These are phyloP conservation scores for Aureobasidium sp. DNA, from an alignment of 2,329 filamentous ascomycete species.

Conservation along the genomic window DNA sequence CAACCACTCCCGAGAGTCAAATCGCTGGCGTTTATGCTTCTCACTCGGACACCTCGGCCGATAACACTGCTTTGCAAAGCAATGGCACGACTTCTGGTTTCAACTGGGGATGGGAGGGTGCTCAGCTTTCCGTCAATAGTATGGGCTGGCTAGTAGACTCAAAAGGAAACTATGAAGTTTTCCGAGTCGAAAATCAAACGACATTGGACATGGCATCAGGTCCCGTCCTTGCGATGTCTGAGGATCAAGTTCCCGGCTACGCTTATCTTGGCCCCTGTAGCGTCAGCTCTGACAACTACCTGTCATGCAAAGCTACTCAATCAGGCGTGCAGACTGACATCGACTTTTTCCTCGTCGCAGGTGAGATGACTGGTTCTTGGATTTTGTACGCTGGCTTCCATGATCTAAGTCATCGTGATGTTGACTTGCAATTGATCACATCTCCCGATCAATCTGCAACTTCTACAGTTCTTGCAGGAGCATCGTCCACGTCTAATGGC, in stretches of 20 bases:
- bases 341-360: background rate
- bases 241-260: background rate
- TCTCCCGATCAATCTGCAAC: background rate
- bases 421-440: background rate
- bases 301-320: background rate
- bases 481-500: background rate
- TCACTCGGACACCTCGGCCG: background rate
- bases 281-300: background rate
- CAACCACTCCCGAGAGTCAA: background rate
- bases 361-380: background rate
- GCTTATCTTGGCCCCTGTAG: background rate
- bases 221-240: background rate
- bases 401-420: background rate
- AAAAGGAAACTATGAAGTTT: background rate
- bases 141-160: background rate
- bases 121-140: background rate
- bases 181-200: background rate
- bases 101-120: background rate
- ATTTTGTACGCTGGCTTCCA: slow-evolving; percentile 2
- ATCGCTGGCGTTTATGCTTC: background rate
- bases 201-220: background rate
- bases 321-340: background rate
- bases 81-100: background rate
- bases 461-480: background rate
- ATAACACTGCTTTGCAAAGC: background rate